Evolutionary conservation across 495 filamentous ascomycete genomes (phyloP), one percentile per base, ranked within the genome.

Genomic region (Hapsidospora chrysogenum): DNA sequence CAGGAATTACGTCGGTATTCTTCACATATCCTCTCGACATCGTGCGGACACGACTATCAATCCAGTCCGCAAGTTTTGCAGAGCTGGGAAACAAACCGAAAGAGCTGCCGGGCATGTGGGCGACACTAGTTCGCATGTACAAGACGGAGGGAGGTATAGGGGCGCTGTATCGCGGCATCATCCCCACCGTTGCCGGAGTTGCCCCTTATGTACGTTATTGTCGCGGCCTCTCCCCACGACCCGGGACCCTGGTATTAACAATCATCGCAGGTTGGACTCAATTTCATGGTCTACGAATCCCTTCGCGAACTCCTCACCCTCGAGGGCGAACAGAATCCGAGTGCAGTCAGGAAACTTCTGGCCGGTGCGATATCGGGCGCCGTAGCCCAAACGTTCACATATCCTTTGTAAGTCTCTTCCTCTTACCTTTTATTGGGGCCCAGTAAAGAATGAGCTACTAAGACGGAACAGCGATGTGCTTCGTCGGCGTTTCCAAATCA

Each of bases 231-330:
- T 23, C 30, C 23, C 17, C 14, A 19, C 15, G 23, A 18, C 23
- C 10, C 13, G 8, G 29, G 16, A 28, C 34, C 44, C 10, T 13
- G 10, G 14, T 17, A 28, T 21, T 28, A 28, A 46, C 59, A 37
- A 60, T 47, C 17, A 23, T 29, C 8, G 19, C 34, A 93, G 81
- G 85, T 94, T 31, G 89, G 89, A 20, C 61, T 97, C 31, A 97
- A 96, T 53, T 97, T 97, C 61, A 96, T 96, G 82, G 81, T 76
- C 17, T 97, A 97, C 53, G 89, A 97, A 55, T 75, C 73, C 10
- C 72, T 87, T 37, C 76, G 89, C 35, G 74, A 76, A 43, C 78
- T 80, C 40, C 60, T 97, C 41, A 97, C 89, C 0, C 76, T 76
- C 0, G 84, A 93, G 32, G 92, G 89, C 9, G 74, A 93, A 27